A percentile compares a stretch with the other conserved stretches of the same genome.
These are phyloP conservation scores for Lasiosphaeriaceae sp. DNA, from an alignment of 495 filamentous ascomycete species.

Conservation along the genomic window DNA sequence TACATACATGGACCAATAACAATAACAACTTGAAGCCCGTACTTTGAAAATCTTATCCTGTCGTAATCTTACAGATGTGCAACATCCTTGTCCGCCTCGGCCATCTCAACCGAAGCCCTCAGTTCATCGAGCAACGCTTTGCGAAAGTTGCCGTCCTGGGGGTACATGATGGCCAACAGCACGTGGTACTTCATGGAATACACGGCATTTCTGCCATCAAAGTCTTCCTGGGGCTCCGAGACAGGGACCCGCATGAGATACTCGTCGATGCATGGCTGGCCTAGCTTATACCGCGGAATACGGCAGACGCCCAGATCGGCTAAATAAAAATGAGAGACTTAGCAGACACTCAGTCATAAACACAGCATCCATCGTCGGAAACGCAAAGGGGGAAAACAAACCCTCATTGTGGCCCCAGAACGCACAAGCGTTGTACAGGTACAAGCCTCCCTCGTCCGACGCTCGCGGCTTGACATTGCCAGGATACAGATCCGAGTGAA, in stretches of 20 bases:
- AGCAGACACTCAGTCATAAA: too few relatives aligned
- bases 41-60: too few relatives aligned
- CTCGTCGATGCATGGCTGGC: slow-evolving; percentile 6
- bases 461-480: slow-evolving; percentile 34
- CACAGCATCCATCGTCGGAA: too few relatives aligned
- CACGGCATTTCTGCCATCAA: slow-evolving; percentile 18
- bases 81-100: too few relatives aligned
- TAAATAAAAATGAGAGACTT: too few relatives aligned
- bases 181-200: slow-evolving; percentile 13
- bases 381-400: neutral
- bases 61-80: too few relatives aligned
- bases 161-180: neutral
- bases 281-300: slow-evolving; percentile 9
- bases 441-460: slow-evolving; percentile 18
- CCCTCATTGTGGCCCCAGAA: slow-evolving; percentile 47
- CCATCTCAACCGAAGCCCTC: neutral
- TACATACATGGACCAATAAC: too few relatives aligned
- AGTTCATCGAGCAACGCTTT: neutral
- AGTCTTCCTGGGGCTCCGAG: slow-evolving; percentile 21
- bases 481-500: slow-evolving; percentile 44
- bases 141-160: neutral
- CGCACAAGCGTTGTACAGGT: slow-evolving; percentile 41
- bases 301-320: slow-evolving; percentile 33
- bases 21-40: too few relatives aligned
- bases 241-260: slow-evolving; percentile 8